A percentile compares a stretch with the other conserved stretches of the same genome.
Conservation (phyloP, 2,329 filamentous ascomycete species). For the Rhinocladiella similis region DNA sequence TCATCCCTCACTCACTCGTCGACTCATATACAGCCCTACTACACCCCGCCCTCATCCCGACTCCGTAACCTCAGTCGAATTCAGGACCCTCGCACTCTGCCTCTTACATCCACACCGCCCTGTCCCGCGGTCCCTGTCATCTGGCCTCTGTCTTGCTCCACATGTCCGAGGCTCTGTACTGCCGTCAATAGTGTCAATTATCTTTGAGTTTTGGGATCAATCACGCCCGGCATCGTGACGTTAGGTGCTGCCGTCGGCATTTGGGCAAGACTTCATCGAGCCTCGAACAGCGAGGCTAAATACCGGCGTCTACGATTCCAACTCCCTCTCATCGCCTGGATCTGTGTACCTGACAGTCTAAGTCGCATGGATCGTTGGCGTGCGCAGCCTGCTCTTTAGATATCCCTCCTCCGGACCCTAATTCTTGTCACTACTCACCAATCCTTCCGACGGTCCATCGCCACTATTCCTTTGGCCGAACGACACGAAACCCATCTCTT, state of each 20-base stretch:
- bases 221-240: background rate
- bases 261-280: background rate
- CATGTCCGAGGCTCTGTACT: constrained; percentile 10
- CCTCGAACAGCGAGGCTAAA: background rate
- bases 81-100: background rate
- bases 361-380: constrained; percentile 15
- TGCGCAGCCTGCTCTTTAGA: constrained; percentile 17
- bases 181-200: constrained; percentile 3
- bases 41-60: background rate
- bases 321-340: constrained; percentile 4
- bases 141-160: constrained; percentile 15
- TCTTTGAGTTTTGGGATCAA: background rate
- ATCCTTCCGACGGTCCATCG: constrained; percentile 21
- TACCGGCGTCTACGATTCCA: background rate
- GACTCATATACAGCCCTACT: background rate
- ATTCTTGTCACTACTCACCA: constrained; percentile 19
- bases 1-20: background rate
- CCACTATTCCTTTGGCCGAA: constrained; percentile 4
- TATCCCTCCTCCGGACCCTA: constrained; percentile 16
- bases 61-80: background rate
- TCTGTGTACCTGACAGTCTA: constrained; percentile 2
- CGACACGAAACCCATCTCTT: no score
- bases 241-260: background rate
- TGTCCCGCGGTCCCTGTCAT: constrained; percentile 16
- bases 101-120: constrained; percentile 6